Evolutionary conservation across 352 stramenopile genomes (phyloP), one percentile per base, ranked within the genome.

Genomic region (Globisporangium takayamanum): DNA sequence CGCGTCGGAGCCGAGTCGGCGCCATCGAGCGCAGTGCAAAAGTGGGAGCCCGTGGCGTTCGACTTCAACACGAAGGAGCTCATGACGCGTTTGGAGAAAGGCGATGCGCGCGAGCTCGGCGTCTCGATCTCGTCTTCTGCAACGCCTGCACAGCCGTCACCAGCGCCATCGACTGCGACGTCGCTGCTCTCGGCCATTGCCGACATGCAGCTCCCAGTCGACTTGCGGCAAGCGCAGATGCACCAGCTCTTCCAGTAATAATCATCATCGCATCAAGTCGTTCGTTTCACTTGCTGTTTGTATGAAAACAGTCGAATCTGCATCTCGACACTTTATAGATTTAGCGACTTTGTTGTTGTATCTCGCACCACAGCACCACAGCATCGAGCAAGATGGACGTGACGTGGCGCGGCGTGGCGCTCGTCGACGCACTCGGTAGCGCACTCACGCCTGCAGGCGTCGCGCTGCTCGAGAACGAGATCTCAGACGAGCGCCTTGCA

Each of bases 21-120:
- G 30, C 57, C 58, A 11, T 55, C 50, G 7, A 60, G 68, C 64
- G 44, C 41, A 50, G 44, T 12, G 10, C 18, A 7, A n/a, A 87
- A 84, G 55, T 93, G 80, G 83, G 79, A 74, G 33, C 79, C 80
- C 41, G 46, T 93, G 49, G 66, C 67, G 14, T 74, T 91, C 11
- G 72, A 85, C 15, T 77, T 93, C 26, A 78, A 65, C 50, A 70
- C 77, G 5, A 64, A 64, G 11, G 67, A 87, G 22, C 53, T 89
- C 5, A 60, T 89, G 44, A 59, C 74, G 50, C 67, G 79, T 8
- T 63, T 93, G 22, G 66, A 88, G 41, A 75, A 73, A 22, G 77
- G 68, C 55, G 75, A 78, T 41, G 76, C 74, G n/a, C 69, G 72
- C 15, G 66, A 79, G 20, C 72, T 89, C 28, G 78, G 78, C 12